Evolutionary conservation across 768 basidiomycete species (phyloP).

Genomic region (Boletus reticulatus): DNA sequence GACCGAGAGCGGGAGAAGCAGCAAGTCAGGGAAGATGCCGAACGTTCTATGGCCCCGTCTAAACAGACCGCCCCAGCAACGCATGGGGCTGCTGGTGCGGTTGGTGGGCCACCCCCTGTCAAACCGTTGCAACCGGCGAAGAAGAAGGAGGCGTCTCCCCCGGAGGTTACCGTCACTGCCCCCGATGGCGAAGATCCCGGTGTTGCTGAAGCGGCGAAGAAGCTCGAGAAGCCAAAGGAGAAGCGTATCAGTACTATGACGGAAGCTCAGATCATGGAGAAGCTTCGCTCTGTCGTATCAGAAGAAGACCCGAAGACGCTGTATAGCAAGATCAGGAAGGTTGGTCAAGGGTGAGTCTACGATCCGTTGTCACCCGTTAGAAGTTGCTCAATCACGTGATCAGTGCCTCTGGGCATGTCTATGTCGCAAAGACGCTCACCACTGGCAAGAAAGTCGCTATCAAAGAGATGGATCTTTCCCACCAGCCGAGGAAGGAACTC

Average conservation of each 20-base stretch:
- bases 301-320: conserved; percentile 83
- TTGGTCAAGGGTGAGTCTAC: conserved; percentile 88
- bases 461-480: conserved; percentile 96
- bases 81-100: too few species aligned
- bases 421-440: conserved; percentile 88
- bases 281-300: conserved; percentile 84
- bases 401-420: conserved; percentile 97
- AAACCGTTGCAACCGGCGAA: conserved; percentile 76
- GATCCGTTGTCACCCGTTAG: background rate
- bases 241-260: conserved; percentile 95
- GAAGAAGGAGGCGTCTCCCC: conserved; percentile 43
- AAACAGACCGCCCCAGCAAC: too few species aligned
- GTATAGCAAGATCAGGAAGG: conserved; percentile 98
- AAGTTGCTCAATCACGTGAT: conserved; percentile 10
- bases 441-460: conserved; percentile 91
- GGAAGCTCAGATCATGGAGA: conserved; percentile 98
- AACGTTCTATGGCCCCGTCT: conserved; percentile 15
- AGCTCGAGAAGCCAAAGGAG: conserved; percentile 56
- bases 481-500: conserved; percentile 94
- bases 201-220: conserved; percentile 68
- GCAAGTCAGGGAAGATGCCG: conserved; percentile 32
- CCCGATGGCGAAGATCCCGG: conserved; percentile 42
- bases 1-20: conserved; percentile 18
- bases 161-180: conserved; percentile 52
- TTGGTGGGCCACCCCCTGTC: conserved; percentile 53